A percentile compares a stretch with the other conserved stretches of the same genome.
Conservation (phyloP, 164 flowering plant species). For the Buxus sempervirens region DNA sequence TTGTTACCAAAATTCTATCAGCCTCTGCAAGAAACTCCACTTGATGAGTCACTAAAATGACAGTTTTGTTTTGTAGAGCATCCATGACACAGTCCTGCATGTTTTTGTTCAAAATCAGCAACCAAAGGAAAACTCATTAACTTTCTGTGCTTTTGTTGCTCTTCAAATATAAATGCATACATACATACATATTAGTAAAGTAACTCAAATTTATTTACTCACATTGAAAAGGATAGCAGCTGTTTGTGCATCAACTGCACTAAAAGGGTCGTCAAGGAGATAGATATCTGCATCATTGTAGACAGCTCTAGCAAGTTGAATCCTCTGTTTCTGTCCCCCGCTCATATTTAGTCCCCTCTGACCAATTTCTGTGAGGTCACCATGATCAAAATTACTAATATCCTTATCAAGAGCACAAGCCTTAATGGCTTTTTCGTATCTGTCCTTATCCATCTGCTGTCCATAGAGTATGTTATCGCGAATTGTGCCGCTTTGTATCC, state of each 20-base stretch:
- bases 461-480: constrained; percentile 83
- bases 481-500: constrained; percentile 91
- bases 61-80: constrained; percentile 60
- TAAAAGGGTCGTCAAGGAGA: constrained; percentile 91
- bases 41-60: constrained; percentile 89
- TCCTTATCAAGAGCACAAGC: constrained; percentile 83
- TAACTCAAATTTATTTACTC: constrained; percentile 10
- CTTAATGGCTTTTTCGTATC: constrained; percentile 56
- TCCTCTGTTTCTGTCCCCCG: constrained; percentile 94
- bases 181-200: background rate
- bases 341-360: constrained; percentile 91
- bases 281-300: constrained; percentile 83
- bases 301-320: constrained; percentile 91
- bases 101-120: constrained; percentile 4
- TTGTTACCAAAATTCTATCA: constrained; percentile 64
- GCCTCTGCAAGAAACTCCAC: constrained; percentile 77
- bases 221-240: constrained; percentile 75
- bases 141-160: background rate
- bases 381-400: constrained; percentile 53
- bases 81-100: constrained; percentile 78
- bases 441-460: constrained; percentile 53
- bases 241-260: constrained; percentile 97
- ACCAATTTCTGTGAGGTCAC: constrained; percentile 93
- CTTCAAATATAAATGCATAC: too few species aligned
- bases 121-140: background rate